Evolutionary conservation across 1,139 yeast genomes (phyloP), one percentile per base, ranked within the genome.

Genomic region (Debaryomyces sp.): DNA sequence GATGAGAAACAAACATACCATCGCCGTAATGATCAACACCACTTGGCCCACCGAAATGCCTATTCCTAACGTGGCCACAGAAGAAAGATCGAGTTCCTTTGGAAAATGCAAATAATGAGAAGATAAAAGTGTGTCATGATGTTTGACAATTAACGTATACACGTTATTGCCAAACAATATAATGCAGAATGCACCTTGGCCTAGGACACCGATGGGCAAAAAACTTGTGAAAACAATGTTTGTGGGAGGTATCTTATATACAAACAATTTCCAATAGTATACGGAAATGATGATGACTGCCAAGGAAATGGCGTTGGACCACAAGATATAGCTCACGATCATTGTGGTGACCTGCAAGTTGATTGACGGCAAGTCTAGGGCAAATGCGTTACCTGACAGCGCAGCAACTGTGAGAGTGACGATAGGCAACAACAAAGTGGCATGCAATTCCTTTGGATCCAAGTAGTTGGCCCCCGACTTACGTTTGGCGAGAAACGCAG

Each of bases 141-240:
- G 47, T 17, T 44, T 44, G 44, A 54, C 49, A 38, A 67, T 42
- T 21, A 67, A 48, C 15, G 53, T 40, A 56, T 63, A 57, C 38
- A 65, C 48, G 52, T 75, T 73, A 21, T 65, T 61, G 5, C 90
- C 89, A 56, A 86, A 74, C 43, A 84, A 66, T 54, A 85, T 66
- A 12, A 87, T 75, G 3, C 87, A 87, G 63, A 73, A 88, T 2
- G 89, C 80, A 2, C 95, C 96, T 67, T 90, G 97, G 18, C 97
- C 96, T 62, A 87, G 66, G 32, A 68, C 63, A 32, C 73, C 73
- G 30, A 68, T 65, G 4, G 73, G 73, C 33, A 68, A 49, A 61
- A 64, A 43, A 52, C 67, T 46, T 4, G 55, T 48, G 54, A 68
- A 68, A 2, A 68, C 61, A 34, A 57, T 44, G 44, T 56, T 38